Evolutionary conservation across 2,329 filamentous ascomycete species (phyloP), one percentile per base, ranked within the genome.

Genomic region (Sphaerulina musiva): DNA sequence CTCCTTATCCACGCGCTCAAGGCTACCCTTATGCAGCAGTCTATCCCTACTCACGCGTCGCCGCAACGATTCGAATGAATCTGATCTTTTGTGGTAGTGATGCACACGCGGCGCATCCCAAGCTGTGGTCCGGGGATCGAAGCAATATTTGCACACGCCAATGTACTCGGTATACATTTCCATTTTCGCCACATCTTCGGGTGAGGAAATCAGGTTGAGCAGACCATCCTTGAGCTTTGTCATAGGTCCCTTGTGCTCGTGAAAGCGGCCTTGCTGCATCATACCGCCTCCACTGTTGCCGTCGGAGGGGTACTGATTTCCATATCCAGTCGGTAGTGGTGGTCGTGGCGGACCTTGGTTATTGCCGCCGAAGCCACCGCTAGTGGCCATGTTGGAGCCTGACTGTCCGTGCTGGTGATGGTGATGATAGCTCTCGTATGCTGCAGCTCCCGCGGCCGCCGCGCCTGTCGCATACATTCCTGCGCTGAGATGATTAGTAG

Each of bases 151-250:
- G 70, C 82, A 85, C 2, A 85, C 78, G 20, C 82, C 82, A 61
- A 84, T 84, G 55, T 80, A 78, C 68, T 85, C 81, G 1, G 82
- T 84, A 62, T 85, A 85, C 64, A 84, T 81, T 67, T 85, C 82
- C 71, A 83, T 85, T 64, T 79, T 78, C 14, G 76, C 77, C 0
- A 85, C 80, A n/a, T 81, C 82, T 58, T 85, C 81, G 1, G 81
- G 65, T 34, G 58, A 61, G 4, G 64, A 64, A 11, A 69, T 63
- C 12, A 69, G 47, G 26, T 68, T 67, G 51, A 69, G 55, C 34
- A 76, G 57, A 80, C 82, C 64, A 76, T 81, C 79, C 78, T 84
- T 73, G 78, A 85, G 62, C 80, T 79, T 39, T 38, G 73, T 73
- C 1, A 85, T 71, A 0, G 82, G 78, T 0, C 81, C 81, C 43